Conservation (phyloP, 345 rosid species). For the Citrus mangshanensis region DNA sequence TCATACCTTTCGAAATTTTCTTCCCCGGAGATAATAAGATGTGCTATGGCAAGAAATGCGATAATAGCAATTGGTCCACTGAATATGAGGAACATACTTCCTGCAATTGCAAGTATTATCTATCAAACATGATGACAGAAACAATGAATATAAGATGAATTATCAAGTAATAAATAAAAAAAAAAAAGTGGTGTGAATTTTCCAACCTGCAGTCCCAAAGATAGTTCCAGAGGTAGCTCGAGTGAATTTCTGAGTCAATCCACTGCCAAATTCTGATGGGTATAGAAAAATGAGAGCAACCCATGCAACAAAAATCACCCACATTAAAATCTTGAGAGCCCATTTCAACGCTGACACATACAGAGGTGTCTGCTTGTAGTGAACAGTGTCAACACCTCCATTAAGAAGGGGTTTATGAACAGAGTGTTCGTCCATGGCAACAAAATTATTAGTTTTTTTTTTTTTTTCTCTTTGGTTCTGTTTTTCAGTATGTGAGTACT, state of each 20-base stretch:
- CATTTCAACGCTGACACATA: constrained; percentile 44
- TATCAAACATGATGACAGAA: not conserved
- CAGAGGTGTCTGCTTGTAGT: constrained; percentile 19
- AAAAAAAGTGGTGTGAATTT: not conserved
- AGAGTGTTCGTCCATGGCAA: constrained; percentile 38
- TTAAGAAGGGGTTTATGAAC: constrained; percentile 39
- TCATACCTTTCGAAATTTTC: constrained; percentile 48
- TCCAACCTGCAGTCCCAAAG: constrained; percentile 59
- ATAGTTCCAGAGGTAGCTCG: constrained; percentile 31
- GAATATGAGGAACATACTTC: constrained; percentile 56
- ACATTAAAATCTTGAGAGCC: constrained; percentile 47
- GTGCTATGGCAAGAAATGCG: constrained; percentile 45
- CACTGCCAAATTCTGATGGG: constrained; percentile 46
- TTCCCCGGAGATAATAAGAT: constrained; percentile 53
- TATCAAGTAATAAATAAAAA: not conserved
- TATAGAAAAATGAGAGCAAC: constrained; percentile 42
- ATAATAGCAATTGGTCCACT: constrained; percentile 67
- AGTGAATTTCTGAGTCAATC: constrained; percentile 34
- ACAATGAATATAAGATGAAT: not conserved
- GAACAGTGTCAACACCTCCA: constrained; percentile 4
- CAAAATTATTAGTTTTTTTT: not conserved
- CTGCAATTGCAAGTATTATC: constrained; percentile 30
- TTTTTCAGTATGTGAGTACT: not conserved
- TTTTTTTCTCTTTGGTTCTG: not conserved
- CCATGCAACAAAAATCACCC: constrained; percentile 60